Evolutionary conservation across 768 basidiomycete genomes (phyloP).

Genomic region (Lentinus brumalis): DNA sequence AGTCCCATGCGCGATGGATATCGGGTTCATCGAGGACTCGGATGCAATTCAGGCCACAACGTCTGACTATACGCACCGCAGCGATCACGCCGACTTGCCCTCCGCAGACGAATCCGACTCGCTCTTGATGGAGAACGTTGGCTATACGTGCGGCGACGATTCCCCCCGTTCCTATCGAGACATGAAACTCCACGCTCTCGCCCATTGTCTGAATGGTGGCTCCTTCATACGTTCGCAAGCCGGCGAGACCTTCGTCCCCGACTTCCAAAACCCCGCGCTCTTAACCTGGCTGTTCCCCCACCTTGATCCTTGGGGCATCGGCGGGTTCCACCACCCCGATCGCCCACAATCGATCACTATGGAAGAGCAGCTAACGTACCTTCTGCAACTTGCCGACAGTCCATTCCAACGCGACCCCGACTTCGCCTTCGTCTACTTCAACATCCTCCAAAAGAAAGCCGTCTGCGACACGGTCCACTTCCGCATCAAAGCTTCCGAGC

Average conservation of each 20-base stretch:
- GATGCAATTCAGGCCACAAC: background rate
- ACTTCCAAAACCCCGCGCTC: conserved; percentile 8
- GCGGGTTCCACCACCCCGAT: conserved; percentile 5
- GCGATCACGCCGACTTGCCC: background rate
- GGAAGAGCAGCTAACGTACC: conserved; percentile 1
- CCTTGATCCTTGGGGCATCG: conserved; percentile 20
- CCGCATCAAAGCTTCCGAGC: background rate
- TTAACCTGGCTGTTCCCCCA: conserved; percentile 18
- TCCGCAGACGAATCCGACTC: background rate
- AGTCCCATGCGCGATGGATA: too few relatives aligned
- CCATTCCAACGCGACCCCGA: conserved; percentile 10
- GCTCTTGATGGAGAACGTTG: background rate
- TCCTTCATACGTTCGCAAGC: background rate
- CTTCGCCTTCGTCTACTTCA: conserved; percentile 24
- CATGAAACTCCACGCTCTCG: background rate
- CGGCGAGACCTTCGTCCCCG: conserved; percentile 2
- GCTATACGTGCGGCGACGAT: background rate
- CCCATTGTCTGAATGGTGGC: background rate
- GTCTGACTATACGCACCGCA: background rate
- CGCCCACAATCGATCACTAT: background rate
- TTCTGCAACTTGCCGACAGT: background rate
- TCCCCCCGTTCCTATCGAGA: background rate
- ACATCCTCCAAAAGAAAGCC: conserved; percentile 17
- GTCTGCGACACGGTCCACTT: conserved; percentile 7
- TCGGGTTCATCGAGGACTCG: too few relatives aligned